These are phyloP conservation scores for Eleusine coracana DNA, from an alignment of 176 grass and related monocot genomes.

Conservation along the genomic window DNA sequence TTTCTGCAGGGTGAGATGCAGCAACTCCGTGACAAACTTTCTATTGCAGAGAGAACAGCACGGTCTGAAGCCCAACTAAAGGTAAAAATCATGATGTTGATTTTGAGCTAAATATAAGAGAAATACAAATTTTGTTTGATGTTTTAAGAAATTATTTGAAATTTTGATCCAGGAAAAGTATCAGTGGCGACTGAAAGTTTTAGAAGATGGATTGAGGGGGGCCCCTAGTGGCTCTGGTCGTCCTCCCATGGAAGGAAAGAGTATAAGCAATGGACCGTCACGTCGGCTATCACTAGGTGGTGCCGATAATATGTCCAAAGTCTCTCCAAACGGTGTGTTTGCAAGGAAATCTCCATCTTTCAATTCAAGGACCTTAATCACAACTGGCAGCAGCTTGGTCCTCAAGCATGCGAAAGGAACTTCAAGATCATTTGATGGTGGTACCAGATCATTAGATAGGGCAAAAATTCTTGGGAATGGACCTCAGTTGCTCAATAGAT, in stretches of 20 bases:
- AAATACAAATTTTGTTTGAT: neutral
- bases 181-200: constrained; percentile 80
- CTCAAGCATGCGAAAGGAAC: constrained; percentile 76
- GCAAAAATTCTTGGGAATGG: constrained; percentile 54
- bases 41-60: constrained; percentile 78
- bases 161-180: constrained; percentile 70
- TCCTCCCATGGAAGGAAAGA: constrained; percentile 63
- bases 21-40: constrained; percentile 91
- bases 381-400: constrained; percentile 69
- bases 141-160: neutral
- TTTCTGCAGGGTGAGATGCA: constrained; percentile 89
- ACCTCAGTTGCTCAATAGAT: constrained; percentile 69
- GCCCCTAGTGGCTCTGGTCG: constrained; percentile 58
- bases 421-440: constrained; percentile 90
- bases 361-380: constrained; percentile 69
- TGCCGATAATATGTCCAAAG: constrained; percentile 69
- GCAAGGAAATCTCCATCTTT: constrained; percentile 83
- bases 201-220: constrained; percentile 89
- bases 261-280: constrained; percentile 57
- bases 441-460: constrained; percentile 63
- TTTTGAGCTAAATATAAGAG: constrained; percentile 7
- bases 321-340: constrained; percentile 51
- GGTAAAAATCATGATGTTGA: constrained; percentile 45
- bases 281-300: constrained; percentile 80
- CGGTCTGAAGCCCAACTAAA: constrained; percentile 90